Evolutionary conservation across 495 filamentous ascomycete genomes (phyloP), one percentile per base, ranked within the genome.

Genomic region (Hypoxylon trugodes): DNA sequence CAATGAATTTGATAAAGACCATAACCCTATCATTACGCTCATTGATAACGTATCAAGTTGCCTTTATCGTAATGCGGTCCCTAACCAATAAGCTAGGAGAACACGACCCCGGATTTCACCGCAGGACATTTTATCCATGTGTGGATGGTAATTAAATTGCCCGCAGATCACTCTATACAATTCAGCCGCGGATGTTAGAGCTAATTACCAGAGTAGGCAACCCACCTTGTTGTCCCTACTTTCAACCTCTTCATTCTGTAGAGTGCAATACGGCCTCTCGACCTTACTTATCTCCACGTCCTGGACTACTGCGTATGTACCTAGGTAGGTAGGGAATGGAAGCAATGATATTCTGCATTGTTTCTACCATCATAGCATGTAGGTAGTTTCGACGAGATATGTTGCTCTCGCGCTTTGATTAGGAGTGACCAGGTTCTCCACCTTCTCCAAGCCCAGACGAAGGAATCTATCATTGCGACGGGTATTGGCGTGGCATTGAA

Each of bases 181-280:
- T 65, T 65, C 62, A 65, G 62, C 62, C 62, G 62, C 62, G 28
- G 30, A 33, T 6, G 26, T n/a, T 26, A 24, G 37, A 64, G 60
- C 52, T 58, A 52, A 57, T 64, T 64, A 38, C 60, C 32, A 64
- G 46, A 58, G 52, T 43, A 56, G 38, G 60, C 28, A 64, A 37
- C 32, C 45, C 46, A 46, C 46, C 13, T 41, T 24, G 22, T 46
- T 30, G 30, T 26, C 6, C 9, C 1, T 46, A 18, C 13, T 24
- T 12, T 47, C 43, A 15, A 12, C 9, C 19, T 45, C 21, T 10
- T n/a, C n/a, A n/a, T n/a, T n/a, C n/a, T n/a, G n/a, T n/a, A n/a
- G n/a, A n/a, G n/a, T n/a, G n/a, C n/a, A n/a, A n/a, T n/a, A n/a
- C n/a, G n/a, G n/a, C n/a, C n/a, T n/a, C n/a, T n/a, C n/a, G n/a